phyloP scores from a whole-genome alignment of 768 basidiomycete species.

The Kwoniella dejecticola region DNA sequence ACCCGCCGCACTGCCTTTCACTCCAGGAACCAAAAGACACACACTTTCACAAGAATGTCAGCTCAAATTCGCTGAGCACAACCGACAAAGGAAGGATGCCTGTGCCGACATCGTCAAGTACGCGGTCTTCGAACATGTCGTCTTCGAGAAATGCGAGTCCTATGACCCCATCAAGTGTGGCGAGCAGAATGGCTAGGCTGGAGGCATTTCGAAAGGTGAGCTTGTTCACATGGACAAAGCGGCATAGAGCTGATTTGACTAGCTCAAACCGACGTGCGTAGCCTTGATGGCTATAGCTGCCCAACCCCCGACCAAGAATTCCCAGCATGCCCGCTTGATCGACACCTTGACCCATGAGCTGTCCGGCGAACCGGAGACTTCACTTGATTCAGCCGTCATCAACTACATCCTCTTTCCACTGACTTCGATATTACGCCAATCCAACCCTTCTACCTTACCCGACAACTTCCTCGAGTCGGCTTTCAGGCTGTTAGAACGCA shows the following conservation, averaged over 20 bases:
- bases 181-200: conserved; percentile 24
- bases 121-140: neutral
- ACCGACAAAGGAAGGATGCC: neutral
- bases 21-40: too few relatives aligned
- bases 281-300: conserved; percentile 72
- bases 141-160: neutral
- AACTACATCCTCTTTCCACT: conserved; percentile 87
- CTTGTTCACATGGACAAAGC: neutral
- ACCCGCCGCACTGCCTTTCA: too few relatives aligned
- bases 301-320: conserved; percentile 61
- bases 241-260: neutral
- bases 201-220: conserved; percentile 46
- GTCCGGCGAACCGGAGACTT: conserved; percentile 57
- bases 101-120: neutral
- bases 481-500: conserved; percentile 62
- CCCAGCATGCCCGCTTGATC: conserved; percentile 63
- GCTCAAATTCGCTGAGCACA: too few relatives aligned
- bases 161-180: neutral
- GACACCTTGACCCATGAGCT: conserved; percentile 62
- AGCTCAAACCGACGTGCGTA: conserved; percentile 75
- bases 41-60: too few relatives aligned
- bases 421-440: conserved; percentile 78
- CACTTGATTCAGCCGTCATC: conserved; percentile 65
- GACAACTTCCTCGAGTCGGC: conserved; percentile 78
- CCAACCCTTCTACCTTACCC: conserved; percentile 68